Conservation (phyloP, 2,329 filamentous ascomycete genomes). For the Calonectria pseudoturangicola region DNA sequence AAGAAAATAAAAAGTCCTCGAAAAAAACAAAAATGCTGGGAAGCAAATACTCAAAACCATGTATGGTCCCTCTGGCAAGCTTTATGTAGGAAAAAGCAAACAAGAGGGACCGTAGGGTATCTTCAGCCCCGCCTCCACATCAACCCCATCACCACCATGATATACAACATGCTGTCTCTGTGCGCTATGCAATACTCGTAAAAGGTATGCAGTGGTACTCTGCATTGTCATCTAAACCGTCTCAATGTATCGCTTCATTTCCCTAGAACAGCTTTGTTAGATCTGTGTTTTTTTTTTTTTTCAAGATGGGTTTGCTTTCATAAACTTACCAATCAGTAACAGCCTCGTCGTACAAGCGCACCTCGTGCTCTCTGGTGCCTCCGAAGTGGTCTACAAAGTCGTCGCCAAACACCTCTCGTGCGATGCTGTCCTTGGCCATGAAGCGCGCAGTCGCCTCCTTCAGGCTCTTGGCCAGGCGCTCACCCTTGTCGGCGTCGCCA, state of each 20-base stretch:
- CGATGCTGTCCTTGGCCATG: conserved; percentile 85
- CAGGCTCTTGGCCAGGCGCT: conserved; percentile 87
- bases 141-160: conserved; percentile 38
- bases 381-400: conserved; percentile 97
- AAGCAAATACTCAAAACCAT: conserved; percentile 10
- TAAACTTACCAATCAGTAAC: conserved; percentile 93
- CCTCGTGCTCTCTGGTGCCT: conserved; percentile 93
- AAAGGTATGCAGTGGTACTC: conserved; percentile 31
- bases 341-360: conserved; percentile 93
- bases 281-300: background rate
- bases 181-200: conserved; percentile 32
- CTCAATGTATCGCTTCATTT: conserved; percentile 86
- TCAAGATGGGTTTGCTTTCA: too few relatives aligned
- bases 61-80: background rate
- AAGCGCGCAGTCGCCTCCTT: conserved; percentile 90
- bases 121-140: conserved; percentile 36
- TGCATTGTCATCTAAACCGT: conserved; percentile 68
- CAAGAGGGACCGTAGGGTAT: conserved; percentile 45
- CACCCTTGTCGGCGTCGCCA: conserved; percentile 80
- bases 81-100: conserved; percentile 15
- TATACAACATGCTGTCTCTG: conserved; percentile 28
- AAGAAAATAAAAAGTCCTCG: background rate
- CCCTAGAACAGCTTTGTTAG: conserved; percentile 69
- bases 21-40: conserved; percentile 10
- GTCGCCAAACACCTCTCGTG: conserved; percentile 95